A percentile compares a stretch with the other conserved stretches of the same genome.
Evolutionary conservation across 169 alveolate species (phyloP).

Genomic region (Plasmodium adleri): DNA sequence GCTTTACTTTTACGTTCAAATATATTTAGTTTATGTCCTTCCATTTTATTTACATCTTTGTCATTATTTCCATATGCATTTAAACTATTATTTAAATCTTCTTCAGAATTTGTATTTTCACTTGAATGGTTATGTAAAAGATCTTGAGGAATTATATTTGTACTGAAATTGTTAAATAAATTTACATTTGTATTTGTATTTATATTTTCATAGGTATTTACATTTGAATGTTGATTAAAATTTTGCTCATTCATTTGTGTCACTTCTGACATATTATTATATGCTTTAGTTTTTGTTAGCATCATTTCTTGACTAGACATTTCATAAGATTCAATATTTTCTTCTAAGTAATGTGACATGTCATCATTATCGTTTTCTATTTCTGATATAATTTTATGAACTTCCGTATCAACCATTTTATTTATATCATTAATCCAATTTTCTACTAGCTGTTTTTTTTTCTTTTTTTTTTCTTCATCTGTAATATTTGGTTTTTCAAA

Average conservation of each 20-base stretch:
- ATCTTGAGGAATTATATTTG: no score
- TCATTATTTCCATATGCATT: neutral
- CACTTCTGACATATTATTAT: neutral
- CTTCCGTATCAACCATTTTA: conserved; percentile 7
- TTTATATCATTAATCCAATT: conserved; percentile 32
- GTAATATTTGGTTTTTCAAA: conserved; percentile 17
- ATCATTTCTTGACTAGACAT: neutral
- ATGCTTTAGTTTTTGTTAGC: neutral
- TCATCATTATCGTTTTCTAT: conserved; percentile 5
- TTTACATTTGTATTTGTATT: no score
- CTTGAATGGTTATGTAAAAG: no score
- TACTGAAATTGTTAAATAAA: no score
- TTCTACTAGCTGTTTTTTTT: conserved; percentile 14
- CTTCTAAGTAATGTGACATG: no score
- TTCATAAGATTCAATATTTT: no score
- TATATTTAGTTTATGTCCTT: neutral
- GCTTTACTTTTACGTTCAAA: conserved; percentile 14
- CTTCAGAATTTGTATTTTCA: no score
- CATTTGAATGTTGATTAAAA: no score
- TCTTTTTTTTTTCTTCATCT: neutral
- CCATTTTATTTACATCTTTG: neutral
- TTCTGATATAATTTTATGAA: conserved; percentile 23
- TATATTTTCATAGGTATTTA: neutral
- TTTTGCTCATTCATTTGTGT: neutral
- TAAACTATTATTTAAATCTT: neutral